Conservation (phyloP, 2,329 filamentous ascomycete species). For the Botrytis squamosa region DNA sequence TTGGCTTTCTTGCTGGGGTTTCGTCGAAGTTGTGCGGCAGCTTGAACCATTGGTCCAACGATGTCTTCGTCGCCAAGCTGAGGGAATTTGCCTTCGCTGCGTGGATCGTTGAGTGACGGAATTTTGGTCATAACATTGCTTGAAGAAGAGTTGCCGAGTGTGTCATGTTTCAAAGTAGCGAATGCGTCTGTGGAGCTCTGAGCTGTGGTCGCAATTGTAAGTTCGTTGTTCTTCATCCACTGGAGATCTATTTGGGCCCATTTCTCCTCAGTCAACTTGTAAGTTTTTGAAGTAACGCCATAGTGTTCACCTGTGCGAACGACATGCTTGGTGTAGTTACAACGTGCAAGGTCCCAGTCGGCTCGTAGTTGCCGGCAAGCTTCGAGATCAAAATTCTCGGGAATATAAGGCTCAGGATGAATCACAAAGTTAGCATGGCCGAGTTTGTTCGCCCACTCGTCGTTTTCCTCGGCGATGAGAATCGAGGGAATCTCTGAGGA, state of each 20-base stretch:
- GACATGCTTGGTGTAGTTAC: conserved; percentile 86
- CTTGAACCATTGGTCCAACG: conserved; percentile 75
- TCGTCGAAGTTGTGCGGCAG: conserved; percentile 36
- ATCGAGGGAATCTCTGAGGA: conserved; percentile 61
- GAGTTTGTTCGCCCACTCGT: conserved; percentile 80
- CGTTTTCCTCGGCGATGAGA: conserved; percentile 65
- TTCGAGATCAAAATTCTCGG: conserved; percentile 55
- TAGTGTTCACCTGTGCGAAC: conserved; percentile 89
- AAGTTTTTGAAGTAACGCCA: conserved; percentile 84
- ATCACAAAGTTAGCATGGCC: conserved; percentile 95
- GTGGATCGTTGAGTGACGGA: conserved; percentile 65
- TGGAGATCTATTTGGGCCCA: conserved; percentile 76
- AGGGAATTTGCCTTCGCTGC: conserved; percentile 78
- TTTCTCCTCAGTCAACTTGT: conserved; percentile 80
- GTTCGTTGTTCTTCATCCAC: conserved; percentile 71
- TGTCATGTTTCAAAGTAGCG: conserved; percentile 44
- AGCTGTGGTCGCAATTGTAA: conserved; percentile 55
- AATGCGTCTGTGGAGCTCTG: conserved; percentile 45
- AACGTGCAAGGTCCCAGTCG: conserved; percentile 80
- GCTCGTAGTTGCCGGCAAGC: conserved; percentile 64
- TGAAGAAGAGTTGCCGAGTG: conserved; percentile 46
- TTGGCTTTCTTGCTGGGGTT: conserved; percentile 38
- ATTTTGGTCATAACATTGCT: conserved; percentile 59
- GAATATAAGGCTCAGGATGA: conserved; percentile 74
- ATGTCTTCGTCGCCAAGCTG: conserved; percentile 87